Evolutionary conservation across 805 yeast species (phyloP).

Genomic region (Wickerhamiella sorbophila): DNA sequence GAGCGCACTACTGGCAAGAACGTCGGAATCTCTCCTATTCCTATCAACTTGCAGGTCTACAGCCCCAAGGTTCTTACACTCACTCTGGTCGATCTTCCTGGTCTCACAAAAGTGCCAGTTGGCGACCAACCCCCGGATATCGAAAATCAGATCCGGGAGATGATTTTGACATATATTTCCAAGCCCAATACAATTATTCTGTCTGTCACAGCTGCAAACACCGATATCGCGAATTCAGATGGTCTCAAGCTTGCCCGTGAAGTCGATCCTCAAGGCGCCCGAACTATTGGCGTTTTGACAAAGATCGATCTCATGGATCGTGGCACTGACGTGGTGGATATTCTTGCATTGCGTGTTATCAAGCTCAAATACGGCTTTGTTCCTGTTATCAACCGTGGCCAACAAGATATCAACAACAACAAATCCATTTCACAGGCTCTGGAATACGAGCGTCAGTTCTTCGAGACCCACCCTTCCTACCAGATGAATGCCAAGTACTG

Average conservation of each 20-base stretch:
- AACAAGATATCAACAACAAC: conserved; percentile 79
- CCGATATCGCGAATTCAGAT: conserved; percentile 93
- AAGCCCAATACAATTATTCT: conserved; percentile 90
- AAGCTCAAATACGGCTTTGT: conserved; percentile 92
- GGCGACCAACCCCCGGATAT: conserved; percentile 98
- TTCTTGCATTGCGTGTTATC: conserved; percentile 86
- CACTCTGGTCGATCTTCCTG: conserved; percentile 93
- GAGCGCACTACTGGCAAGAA: conserved; percentile 60
- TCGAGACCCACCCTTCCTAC: conserved; percentile 82
- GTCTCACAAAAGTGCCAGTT: conserved; percentile 94
- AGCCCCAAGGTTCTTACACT: conserved; percentile 90
- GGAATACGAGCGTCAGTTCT: conserved; percentile 61
- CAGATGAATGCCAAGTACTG: conserved; percentile 88
- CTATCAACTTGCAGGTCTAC: conserved; percentile 82
- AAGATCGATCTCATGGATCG: conserved; percentile 95
- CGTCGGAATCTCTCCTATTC: conserved; percentile 80
- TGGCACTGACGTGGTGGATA: conserved; percentile 94
- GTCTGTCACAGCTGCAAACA: conserved; percentile 92
- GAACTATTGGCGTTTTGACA: conserved; percentile 94
- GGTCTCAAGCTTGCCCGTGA: conserved; percentile 93
- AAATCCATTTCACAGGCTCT: conserved; percentile 84
- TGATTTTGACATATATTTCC: conserved; percentile 83
- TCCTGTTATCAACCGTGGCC: conserved; percentile 95
- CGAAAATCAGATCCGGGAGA: conserved; percentile 83
- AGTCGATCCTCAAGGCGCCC: conserved; percentile 90